phyloP scores from a whole-genome alignment of 2,329 filamentous ascomycete species.

The Akanthomyces uredinophilus region DNA sequence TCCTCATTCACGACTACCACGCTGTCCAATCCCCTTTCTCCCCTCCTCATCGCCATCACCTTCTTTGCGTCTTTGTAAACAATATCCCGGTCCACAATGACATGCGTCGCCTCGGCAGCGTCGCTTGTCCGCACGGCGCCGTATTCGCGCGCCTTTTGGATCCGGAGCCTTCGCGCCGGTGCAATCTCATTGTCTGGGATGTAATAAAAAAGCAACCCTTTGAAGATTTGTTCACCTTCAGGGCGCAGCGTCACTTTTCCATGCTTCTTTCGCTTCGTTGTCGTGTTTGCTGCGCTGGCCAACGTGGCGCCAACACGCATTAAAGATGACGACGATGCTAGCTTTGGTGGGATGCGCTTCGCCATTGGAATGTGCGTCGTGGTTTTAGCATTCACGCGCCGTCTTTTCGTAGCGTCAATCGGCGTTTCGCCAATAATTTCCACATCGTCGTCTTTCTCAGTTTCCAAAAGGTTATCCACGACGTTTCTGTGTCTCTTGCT shows the following conservation, averaged over 20 bases:
- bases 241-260: constrained; percentile 41
- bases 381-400: constrained; percentile 7
- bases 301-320: constrained; percentile 16
- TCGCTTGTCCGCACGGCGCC: constrained; percentile 67
- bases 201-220: constrained; percentile 63
- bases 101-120: constrained; percentile 62
- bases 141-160: constrained; percentile 67
- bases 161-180: constrained; percentile 61
- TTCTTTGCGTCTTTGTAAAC: constrained; percentile 58
- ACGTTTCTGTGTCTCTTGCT: not conserved
- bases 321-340: not conserved
- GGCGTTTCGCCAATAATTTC: constrained; percentile 13
- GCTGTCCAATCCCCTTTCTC: constrained; percentile 20
- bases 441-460: not conserved
- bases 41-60: constrained; percentile 26
- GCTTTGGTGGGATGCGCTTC: not conserved
- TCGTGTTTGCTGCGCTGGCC: constrained; percentile 12
- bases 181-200: constrained; percentile 75
- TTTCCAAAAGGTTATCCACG: not conserved
- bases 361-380: not conserved
- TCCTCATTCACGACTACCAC: constrained; percentile 59
- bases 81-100: constrained; percentile 70
- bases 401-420: not conserved
- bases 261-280: constrained; percentile 43
- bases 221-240: constrained; percentile 54